Base-by-base conservation (phyloP, 2,329 filamentous ascomycete species). In the Ceratocystis colombiana region DNA sequence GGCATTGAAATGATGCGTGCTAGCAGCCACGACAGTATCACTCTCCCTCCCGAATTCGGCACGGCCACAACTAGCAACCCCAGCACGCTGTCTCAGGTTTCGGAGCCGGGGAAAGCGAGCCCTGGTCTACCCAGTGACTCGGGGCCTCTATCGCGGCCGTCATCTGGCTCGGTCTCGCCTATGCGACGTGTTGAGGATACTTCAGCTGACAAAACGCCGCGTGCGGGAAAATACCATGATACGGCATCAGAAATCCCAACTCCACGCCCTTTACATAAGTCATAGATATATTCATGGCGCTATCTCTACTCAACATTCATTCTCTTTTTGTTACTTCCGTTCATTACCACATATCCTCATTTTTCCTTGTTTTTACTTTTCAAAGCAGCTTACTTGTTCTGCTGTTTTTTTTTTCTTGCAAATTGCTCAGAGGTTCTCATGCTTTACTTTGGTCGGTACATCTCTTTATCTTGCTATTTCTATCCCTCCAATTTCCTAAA, bases 1-100 rank as follows among this genome's bases (percentile, higher is more conserved):
- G 91, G 91, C 1, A 94, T 91, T 62, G 93, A 97, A 75, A 96
- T 97, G 93, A 93, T 96, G 90, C 86, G 93, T 61, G 95, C 93
- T 22, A 96, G 96, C 74, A 96, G 90, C 72, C 88, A 93, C 71
- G 93, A 95, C 62, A 96, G 92, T 72, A 83, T 89, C 65, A 79
- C 79, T 1, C 64, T 81, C 12, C 75, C 76, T 10, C 80, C 81
- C 2, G 82, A 83, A 61, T 79, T 76, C 70, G 78, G 59, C n/a
- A 30, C 64, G 1, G 30, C 61, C 10, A 33, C 61, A 5, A 63
- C 61, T 5, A 37, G 41, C 6, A 33, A 41, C 5, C 37, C 57
- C 12, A 37, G 28, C 25, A 22, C 41, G 25, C 44, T 28, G 25
- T 59, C 55, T 33, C 55, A 61, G 10, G 46, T 59, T 37, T 59